A percentile compares a stretch with the other conserved stretches of the same genome.
These are phyloP conservation scores for Blastocystis sp. DNA, from an alignment of 352 stramenopile genomes.

Conservation along the genomic window DNA sequence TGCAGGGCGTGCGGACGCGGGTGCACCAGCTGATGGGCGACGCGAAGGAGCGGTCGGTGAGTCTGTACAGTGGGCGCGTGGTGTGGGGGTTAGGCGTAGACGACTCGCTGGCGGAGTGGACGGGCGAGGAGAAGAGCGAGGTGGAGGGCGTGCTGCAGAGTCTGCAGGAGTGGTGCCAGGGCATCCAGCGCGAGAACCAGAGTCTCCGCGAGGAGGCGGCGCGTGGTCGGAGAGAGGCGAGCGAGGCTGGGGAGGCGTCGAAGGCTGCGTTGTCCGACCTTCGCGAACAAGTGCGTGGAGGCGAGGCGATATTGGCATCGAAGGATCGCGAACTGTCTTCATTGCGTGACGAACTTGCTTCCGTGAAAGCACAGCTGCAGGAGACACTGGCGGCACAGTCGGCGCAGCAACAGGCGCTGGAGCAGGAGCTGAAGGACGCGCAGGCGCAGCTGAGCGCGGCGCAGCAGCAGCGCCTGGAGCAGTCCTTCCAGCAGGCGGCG, in stretches of 20 bases:
- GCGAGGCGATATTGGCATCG: background rate
- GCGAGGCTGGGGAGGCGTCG: background rate
- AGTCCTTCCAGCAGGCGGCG: background rate
- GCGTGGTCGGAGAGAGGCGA: background rate
- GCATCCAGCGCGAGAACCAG: background rate
- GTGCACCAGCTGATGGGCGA: background rate
- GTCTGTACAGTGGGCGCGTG: background rate
- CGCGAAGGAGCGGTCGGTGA: background rate
- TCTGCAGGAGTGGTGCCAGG: slow-evolving; percentile 26
- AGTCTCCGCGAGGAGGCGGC: background rate
- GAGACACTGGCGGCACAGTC: background rate
- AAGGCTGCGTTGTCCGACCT: too few relatives aligned
- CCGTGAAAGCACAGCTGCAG: background rate
- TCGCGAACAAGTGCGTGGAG: too few relatives aligned
- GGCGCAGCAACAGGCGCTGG: background rate
- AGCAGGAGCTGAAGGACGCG: background rate
- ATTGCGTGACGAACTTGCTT: background rate
- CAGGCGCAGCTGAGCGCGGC: background rate
- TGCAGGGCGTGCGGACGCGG: background rate
- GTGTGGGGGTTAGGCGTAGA: background rate
- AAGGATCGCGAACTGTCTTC: background rate
- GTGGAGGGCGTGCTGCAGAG: background rate
- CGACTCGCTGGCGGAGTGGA: background rate
- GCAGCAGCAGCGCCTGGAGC: background rate
- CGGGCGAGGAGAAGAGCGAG: background rate